Base-by-base conservation (phyloP, 1,139 yeast species). In the Debaryomyces singareniensis region DNA sequence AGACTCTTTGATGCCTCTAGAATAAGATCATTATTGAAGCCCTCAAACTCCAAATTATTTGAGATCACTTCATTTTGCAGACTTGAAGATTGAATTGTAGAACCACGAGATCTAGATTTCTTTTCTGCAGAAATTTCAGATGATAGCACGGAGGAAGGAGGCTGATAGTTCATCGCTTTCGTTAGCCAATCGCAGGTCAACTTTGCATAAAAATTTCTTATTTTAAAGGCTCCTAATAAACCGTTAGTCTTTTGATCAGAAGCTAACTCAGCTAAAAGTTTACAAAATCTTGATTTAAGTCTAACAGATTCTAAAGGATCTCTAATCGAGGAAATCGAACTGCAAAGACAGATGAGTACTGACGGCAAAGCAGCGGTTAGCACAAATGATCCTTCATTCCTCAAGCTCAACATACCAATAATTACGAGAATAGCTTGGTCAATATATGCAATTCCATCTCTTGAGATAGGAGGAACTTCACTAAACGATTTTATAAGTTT, bases 131-230 rank as follows among this genome's bases (percentile, higher is more conserved):
- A 18, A 7, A 18, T 53, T 38, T 63, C 58, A 7, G 68, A 66
- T n/a, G n/a, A n/a, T n/a, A n/a, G n/a, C n/a, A n/a, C n/a, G n/a
- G n/a, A n/a, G n/a, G n/a, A n/a, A n/a, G n/a, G n/a, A n/a, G n/a
- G n/a, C n/a, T n/a, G n/a, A n/a, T n/a, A n/a, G n/a, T n/a, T n/a
- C n/a, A n/a, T n/a, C 1, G 85, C 71, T 29, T 61, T 60, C 36
- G 78, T 87, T 32, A 85, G 65, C 89, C 93, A 84, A 26, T 72
- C 79, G 13, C 77, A 70, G 4, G 74, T 68, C 6, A 69, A 51
- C 39, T 75, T 70, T 3, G 86, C 74, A 54, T 75, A 72, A 27
- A 57, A 57, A 47, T 82, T 84, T 42, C 91, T 72, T 11, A 71
- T 41, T 30, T 62, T 61, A 39, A 68, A 68, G 24, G 79, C 82